Evolutionary conservation across 1,284 basidiomycete species (phyloP), one percentile per base, ranked within the genome.

Genomic region (Ustilago hordei): DNA sequence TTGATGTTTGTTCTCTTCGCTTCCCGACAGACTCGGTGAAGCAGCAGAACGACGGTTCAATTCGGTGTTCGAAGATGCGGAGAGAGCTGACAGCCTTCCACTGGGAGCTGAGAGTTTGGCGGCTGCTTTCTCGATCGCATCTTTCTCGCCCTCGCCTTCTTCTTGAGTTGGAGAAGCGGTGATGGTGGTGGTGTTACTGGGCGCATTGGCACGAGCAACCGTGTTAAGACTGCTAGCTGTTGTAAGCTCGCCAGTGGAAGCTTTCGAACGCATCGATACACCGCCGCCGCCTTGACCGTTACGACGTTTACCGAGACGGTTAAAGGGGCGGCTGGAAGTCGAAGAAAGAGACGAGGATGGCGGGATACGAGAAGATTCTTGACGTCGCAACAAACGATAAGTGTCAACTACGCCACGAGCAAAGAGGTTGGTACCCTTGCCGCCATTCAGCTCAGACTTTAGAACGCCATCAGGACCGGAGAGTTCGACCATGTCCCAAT

Each of bases 381-480:
- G 69, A 89, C 91, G 79, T 92, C 93, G 43, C 70, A 86, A 53
- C 65, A 83, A 59, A 7, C 82, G 73, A 55, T 83, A 83, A 17
- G 82, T 81, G 68, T 86, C 85, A 4, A 85, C 83, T 28, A 86
- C 80, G 9, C 85, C 85, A 9, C 84, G 78, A 0, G 84, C 71
- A 60, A 84, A 86, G 7, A 86, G 83, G 31, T 84, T 86, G 34
- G 81, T 70, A 34, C 81, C 85, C 23, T 77, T 75, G 15, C 85
- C 84, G 13, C 85, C 85, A 57, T 86, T 86, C 34, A 81, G 73
- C 56, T 85, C 79, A 3, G 82, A 82, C 56, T 76, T 65, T 50
- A 80, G 66, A 36, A 61, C 66, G n/a, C 64, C 77, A 53, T 76
- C 75, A 8, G 74, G 69, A 23, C 76, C 78, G 1, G 65, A 77